Conservation (phyloP, 148 eudicot genomes). For the Bassia scoparia region DNA sequence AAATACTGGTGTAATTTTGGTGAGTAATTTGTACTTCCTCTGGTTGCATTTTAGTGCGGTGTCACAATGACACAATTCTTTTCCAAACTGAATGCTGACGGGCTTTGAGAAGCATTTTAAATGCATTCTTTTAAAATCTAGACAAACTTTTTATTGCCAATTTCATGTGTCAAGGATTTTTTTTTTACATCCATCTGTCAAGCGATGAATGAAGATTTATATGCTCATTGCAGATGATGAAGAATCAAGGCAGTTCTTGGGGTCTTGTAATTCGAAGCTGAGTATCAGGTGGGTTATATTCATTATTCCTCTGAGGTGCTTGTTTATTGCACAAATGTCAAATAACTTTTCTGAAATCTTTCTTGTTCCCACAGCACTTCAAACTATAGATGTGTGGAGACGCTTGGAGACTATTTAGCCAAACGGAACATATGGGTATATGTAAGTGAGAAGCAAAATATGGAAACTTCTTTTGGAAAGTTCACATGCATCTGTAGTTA, state of each 20-base stretch:
- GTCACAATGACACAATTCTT: background rate
- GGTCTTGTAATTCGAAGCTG: slow-evolving; percentile 85
- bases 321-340: background rate
- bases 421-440: slow-evolving; percentile 94
- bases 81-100: no score
- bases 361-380: slow-evolving; percentile 56
- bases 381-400: slow-evolving; percentile 78
- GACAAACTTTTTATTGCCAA: slow-evolving; percentile 14
- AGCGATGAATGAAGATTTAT: slow-evolving; percentile 13
- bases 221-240: slow-evolving; percentile 61
- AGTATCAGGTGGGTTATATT: slow-evolving; percentile 61
- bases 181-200: no score
- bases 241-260: slow-evolving; percentile 80
- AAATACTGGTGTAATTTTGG: slow-evolving; percentile 95
- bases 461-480: background rate
- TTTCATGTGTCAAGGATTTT: slow-evolving; percentile 5
- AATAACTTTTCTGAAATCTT: background rate
- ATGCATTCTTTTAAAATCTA: no score
- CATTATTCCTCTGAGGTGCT: background rate
- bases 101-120: no score
- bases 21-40: slow-evolving; percentile 31
- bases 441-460: slow-evolving; percentile 45
- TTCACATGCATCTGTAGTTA: background rate
- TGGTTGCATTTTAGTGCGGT: background rate
- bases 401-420: slow-evolving; percentile 77